Evolutionary conservation across 495 filamentous ascomycete species (phyloP), one percentile per base, ranked within the genome.

Genomic region (Tirmania nivea): DNA sequence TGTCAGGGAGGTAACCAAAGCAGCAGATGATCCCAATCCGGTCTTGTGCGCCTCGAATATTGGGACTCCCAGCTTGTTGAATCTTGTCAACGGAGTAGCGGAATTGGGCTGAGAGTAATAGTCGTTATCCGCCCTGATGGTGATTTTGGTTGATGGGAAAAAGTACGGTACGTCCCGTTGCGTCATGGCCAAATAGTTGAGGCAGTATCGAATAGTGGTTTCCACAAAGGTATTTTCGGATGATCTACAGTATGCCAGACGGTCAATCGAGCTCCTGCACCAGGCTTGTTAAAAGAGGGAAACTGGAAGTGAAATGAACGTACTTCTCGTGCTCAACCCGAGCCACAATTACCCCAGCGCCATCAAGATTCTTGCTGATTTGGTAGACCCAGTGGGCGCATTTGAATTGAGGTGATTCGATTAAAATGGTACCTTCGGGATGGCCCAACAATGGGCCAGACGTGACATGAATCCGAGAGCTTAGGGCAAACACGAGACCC

Each of bases 1-100:
- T 10, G 85, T 85, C 48, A 96, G 76, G 34, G 89, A 73, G n/a
- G 90, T 96, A 39, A 94, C 88, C 34, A 97, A 73, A 2, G 90
- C 90, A 9, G 90, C 90, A 5, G 88, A 95, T 39, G 90, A 96
- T 52, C 90, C 90, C 36, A 97, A 78, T 8, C 90, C 90, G 1
- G 92, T 96, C 71, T 97, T 97, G 72, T 95, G 84, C 12, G 92
- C 88, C 60, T 77, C 72, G 45, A 69, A 63, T 10, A 97, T 75
- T 17, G 81, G 77, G 35, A 86, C 80, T 39, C 75, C 72, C 69
- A 93, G 94, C 58, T 81, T 72, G 52, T 75, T 73, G 70, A 97
- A 97, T 54, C 75, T 78, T 48, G 52, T 65, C 36, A 48, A 36
- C n/a, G 51, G 56, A 17, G 51, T 68, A 49, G 69, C 63, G 52